Conservation (phyloP, 257 asterid species). For the Penstemon eatonii region DNA sequence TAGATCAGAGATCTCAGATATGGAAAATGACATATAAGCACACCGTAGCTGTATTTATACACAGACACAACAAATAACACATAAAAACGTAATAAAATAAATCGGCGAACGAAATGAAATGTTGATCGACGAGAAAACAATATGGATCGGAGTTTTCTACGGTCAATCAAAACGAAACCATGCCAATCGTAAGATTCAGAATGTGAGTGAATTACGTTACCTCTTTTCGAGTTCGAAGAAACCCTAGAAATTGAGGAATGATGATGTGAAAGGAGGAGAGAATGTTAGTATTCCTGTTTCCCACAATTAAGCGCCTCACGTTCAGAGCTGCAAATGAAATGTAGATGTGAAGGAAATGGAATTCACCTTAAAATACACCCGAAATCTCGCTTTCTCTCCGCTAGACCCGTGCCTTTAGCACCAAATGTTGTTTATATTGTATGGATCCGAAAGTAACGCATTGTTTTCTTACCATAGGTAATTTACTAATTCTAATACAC, state of each 20-base stretch:
- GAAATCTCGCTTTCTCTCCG: constrained; percentile 27
- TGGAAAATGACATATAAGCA: constrained; percentile 10
- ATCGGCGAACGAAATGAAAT: background rate
- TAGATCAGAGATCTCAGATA: constrained; percentile 17
- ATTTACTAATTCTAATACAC: too few species aligned
- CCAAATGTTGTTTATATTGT: background rate
- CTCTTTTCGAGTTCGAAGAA: constrained; percentile 5
- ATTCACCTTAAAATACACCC: constrained; percentile 28
- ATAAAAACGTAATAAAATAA: background rate
- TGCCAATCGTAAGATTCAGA: background rate
- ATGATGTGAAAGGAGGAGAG: constrained; percentile 7
- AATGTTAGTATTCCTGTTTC: constrained; percentile 3
- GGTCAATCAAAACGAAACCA: background rate
- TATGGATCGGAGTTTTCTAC: background rate
- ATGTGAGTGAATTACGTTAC: constrained; percentile 5
- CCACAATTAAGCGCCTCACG: constrained; percentile 17
- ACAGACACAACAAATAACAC: background rate
- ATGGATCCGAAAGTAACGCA: background rate
- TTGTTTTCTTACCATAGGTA: too few species aligned
- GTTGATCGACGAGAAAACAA: constrained; percentile 12
- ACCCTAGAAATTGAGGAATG: background rate
- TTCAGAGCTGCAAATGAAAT: constrained; percentile 11
- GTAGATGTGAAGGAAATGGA: constrained; percentile 26
- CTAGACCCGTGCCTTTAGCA: constrained; percentile 27
- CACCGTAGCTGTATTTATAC: background rate